phyloP scores from a whole-genome alignment of 2,329 filamentous ascomycete species.

The Elsinoe perseae region DNA sequence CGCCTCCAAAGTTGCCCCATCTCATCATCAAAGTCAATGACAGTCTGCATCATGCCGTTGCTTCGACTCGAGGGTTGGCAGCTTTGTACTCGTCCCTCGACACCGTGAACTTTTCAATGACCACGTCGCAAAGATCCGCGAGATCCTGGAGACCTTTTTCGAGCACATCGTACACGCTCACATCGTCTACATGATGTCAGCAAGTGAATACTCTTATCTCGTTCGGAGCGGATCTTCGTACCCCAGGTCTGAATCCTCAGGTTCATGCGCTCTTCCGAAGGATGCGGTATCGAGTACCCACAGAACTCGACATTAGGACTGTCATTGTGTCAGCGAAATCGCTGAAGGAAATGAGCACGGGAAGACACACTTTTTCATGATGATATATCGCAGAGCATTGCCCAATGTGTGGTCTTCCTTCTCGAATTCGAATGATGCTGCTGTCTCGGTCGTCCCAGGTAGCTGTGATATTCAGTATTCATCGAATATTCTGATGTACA shows the following conservation, averaged over 20 bases:
- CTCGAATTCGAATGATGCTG: constrained; percentile 89
- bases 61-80: constrained; percentile 23
- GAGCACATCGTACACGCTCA: constrained; percentile 73
- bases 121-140: constrained; percentile 85
- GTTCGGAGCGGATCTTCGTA: constrained; percentile 40
- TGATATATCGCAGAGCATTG: constrained; percentile 87
- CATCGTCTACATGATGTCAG: constrained; percentile 52
- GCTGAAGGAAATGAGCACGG: background rate
- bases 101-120: constrained; percentile 77
- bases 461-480: constrained; percentile 47
- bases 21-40: background rate
- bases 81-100: constrained; percentile 56
- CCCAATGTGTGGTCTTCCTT: constrained; percentile 93
- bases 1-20: constrained; percentile 18
- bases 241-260: constrained; percentile 94
- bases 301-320: constrained; percentile 97
- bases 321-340: constrained; percentile 1
- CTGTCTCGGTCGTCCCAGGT: constrained; percentile 72
- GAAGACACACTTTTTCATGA: constrained; percentile 83
- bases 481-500: background rate
- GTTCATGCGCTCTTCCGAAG: constrained; percentile 94
- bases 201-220: background rate
- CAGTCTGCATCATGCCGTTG: background rate
- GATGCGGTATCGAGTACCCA: constrained; percentile 95
- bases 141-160: constrained; percentile 85